These are phyloP conservation scores for Punctularia strigosozonata DNA, from an alignment of 768 basidiomycete species.

Conservation along the genomic window DNA sequence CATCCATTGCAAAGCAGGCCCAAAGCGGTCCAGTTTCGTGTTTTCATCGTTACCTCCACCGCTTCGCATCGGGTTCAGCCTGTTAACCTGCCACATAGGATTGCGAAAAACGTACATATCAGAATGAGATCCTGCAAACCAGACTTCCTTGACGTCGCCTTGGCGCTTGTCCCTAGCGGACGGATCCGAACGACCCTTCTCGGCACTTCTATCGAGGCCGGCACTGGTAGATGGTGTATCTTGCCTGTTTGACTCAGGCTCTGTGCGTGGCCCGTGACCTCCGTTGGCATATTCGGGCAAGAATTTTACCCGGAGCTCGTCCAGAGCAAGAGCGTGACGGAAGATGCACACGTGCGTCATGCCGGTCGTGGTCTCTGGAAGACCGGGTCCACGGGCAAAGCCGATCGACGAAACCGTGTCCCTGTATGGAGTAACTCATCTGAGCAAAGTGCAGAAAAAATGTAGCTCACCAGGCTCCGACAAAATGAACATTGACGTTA, in stretches of 20 bases:
- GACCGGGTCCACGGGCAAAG: constrained; percentile 15
- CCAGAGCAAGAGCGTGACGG: constrained; percentile 34
- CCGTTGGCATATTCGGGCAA: constrained; percentile 29
- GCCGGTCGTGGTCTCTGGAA: constrained; percentile 20
- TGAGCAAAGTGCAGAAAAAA: no score
- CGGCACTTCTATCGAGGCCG: no score
- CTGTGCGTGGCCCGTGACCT: constrained; percentile 8
- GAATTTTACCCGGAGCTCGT: constrained; percentile 36
- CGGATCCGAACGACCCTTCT: not conserved
- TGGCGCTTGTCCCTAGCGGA: constrained; percentile 2
- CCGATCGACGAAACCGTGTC: constrained; percentile 38
- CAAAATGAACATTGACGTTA: constrained; percentile 27
- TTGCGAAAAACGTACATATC: constrained; percentile 29
- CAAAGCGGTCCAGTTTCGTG: no score
- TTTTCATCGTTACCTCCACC: no score
- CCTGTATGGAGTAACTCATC: constrained; percentile 14
- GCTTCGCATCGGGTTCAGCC: no score
- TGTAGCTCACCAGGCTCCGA: constrained; percentile 28
- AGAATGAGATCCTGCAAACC: constrained; percentile 29
- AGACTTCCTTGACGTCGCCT: constrained; percentile 26
- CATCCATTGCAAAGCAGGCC: no score
- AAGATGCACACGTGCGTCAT: constrained; percentile 27
- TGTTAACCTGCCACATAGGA: no score
- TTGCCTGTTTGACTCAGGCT: not conserved
- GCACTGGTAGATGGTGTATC: no score